Evolutionary conservation across 2,329 filamentous ascomycete genomes (phyloP).

Genomic region (Aspergillaceae sp.): DNA sequence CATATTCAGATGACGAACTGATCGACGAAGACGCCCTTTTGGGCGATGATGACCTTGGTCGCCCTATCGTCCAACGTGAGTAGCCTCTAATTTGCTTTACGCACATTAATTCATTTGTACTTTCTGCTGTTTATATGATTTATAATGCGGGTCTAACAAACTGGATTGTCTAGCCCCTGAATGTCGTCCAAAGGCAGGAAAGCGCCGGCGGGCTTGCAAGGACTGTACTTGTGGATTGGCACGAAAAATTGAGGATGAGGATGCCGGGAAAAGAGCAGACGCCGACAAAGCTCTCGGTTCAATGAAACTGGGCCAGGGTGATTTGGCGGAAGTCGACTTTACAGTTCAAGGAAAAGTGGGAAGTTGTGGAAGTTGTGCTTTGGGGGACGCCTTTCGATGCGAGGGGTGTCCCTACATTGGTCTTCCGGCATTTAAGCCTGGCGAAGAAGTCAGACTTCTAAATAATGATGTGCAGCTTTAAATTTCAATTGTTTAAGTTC

Average conservation of each 20-base stretch:
- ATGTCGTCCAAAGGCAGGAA: constrained; percentile 78
- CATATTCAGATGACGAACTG: constrained; percentile 62
- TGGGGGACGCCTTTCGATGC: constrained; percentile 82
- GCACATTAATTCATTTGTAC: too few relatives aligned
- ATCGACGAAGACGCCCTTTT: constrained; percentile 87
- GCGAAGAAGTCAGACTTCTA: constrained; percentile 81
- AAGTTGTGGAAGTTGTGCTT: constrained; percentile 85
- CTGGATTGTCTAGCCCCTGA: constrained; percentile 54
- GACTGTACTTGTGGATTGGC: constrained; percentile 95
- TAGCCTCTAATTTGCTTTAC: constrained; percentile 15
- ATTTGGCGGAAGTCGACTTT: constrained; percentile 82
- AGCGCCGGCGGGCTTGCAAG: constrained; percentile 89
- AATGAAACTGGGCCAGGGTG: constrained; percentile 62
- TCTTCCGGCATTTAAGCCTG: constrained; percentile 90
- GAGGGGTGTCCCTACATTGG: constrained; percentile 76
- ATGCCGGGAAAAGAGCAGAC: constrained; percentile 55
- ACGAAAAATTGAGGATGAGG: constrained; percentile 76
- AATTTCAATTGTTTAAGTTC: neutral
- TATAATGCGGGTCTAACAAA: neutral
- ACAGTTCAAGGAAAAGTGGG: constrained; percentile 96
- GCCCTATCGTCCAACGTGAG: constrained; percentile 73
- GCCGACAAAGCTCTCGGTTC: constrained; percentile 51
- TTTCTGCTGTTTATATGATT: neutral
- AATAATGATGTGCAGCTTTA: constrained; percentile 80
- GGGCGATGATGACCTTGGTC: constrained; percentile 72